A percentile compares a stretch with the other conserved stretches of the same genome.
Evolutionary conservation across 1,284 basidiomycete species (phyloP).

Genomic region (Apiotrichum gracile): DNA sequence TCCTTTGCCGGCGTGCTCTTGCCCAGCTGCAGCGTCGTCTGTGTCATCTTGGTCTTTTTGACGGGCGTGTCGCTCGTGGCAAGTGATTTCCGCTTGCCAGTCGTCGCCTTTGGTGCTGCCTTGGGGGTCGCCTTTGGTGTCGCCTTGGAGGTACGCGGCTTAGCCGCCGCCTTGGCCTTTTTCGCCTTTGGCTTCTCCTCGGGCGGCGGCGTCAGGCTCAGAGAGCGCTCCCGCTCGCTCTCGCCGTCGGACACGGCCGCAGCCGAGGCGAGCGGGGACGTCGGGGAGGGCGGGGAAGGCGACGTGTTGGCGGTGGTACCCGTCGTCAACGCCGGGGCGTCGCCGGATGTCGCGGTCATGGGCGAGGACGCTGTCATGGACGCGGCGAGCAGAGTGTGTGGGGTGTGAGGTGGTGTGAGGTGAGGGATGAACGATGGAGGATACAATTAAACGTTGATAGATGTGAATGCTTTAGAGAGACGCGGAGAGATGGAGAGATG

Average conservation of each 20-base stretch:
- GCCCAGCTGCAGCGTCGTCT: conserved; percentile 2
- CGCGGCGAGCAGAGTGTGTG: neutral
- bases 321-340: conserved; percentile 3
- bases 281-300: neutral
- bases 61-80: neutral
- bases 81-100: neutral
- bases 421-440: neutral
- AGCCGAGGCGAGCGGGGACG: neutral
- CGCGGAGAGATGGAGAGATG: no score
- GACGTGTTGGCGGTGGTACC: conserved; percentile 1
- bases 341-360: conserved; percentile 4
- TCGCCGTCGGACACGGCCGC: neutral
- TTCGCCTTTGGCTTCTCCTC: no score
- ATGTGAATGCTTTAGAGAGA: neutral
- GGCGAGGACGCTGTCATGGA: conserved; percentile 5
- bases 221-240: neutral
- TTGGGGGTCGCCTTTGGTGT: neutral
- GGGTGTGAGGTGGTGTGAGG: neutral
- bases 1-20: neutral
- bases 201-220: neutral
- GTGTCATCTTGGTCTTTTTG: conserved; percentile 5
- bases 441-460: neutral
- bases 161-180: neutral
- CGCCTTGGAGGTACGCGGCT: neutral
- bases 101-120: neutral